phyloP scores from a whole-genome alignment of 2,329 filamentous ascomycete species.

The Penicillium sp. region DNA sequence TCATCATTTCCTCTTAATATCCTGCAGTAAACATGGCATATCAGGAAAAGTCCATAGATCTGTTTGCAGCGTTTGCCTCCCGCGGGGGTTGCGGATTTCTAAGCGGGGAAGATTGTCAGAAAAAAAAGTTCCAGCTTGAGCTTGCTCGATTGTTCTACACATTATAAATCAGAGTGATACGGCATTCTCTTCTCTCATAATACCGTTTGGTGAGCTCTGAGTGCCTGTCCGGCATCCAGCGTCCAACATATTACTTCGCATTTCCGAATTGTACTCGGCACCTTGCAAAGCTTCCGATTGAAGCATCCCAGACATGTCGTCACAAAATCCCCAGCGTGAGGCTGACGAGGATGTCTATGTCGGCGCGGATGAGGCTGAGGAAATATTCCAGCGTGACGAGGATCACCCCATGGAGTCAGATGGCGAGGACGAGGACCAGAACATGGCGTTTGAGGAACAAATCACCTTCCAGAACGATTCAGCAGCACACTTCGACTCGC shows the following conservation, averaged over 20 bases:
- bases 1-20: too few species aligned
- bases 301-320: conserved; percentile 30
- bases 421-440: conserved; percentile 55
- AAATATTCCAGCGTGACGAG: conserved; percentile 66
- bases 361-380: conserved; percentile 71
- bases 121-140: conserved; percentile 19
- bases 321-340: conserved; percentile 43
- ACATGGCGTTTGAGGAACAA: conserved; percentile 51
- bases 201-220: too few species aligned
- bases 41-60: conserved; percentile 2
- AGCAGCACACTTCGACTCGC: conserved; percentile 82
- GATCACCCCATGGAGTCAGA: conserved; percentile 79
- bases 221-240: too few species aligned
- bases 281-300: too few species aligned
- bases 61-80: conserved; percentile 24
- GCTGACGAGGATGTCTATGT: conserved; percentile 70
- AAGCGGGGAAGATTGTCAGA: conserved; percentile 23
- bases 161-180: too few species aligned
- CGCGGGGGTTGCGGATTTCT: conserved; percentile 27
- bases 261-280: too few species aligned
- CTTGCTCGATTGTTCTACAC: conserved; percentile 7
- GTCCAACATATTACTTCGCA: too few species aligned
- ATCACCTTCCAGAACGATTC: conserved; percentile 88
- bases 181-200: too few species aligned
- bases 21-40: too few species aligned